Percentiles rank a stretch among this genome's conserved stretches.
These are phyloP conservation scores for Staphylotrichum tortipilum DNA, from an alignment of 495 filamentous ascomycete genomes.

Conservation along the genomic window DNA sequence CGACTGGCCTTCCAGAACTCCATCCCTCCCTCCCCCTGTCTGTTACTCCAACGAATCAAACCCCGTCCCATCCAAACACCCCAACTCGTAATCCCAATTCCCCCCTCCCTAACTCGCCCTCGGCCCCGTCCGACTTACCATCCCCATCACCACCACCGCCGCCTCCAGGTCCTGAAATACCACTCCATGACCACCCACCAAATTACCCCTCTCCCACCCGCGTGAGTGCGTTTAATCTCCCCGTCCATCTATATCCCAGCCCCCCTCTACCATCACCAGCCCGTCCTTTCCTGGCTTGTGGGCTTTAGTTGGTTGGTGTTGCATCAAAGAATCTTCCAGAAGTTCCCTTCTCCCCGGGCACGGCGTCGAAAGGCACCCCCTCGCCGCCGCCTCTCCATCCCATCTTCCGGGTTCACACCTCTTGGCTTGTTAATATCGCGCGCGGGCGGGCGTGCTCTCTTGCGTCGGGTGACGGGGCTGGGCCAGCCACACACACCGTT, in stretches of 20 bases:
- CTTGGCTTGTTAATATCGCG: slow-evolving; percentile 18
- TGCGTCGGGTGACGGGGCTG: slow-evolving; percentile 3
- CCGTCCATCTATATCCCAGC: not conserved
- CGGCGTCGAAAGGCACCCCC: not conserved
- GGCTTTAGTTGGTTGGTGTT: no score
- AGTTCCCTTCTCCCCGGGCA: not conserved
- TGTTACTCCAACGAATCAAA: not conserved
- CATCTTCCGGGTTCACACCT: slow-evolving; percentile 24
- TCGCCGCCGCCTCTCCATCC: slow-evolving; percentile 1
- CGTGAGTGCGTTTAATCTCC: slow-evolving; percentile 4
- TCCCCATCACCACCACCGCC: no score
- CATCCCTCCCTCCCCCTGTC: not conserved
- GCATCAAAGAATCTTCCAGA: slow-evolving; percentile 9
- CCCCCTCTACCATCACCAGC: not conserved
- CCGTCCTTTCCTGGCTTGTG: no score
- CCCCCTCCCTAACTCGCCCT: not conserved
- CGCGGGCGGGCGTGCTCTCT: no score
- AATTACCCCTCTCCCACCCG: not conserved
- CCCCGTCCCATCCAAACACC: no score
- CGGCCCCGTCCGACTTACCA: no score
- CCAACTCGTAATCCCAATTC: slow-evolving; percentile 4
- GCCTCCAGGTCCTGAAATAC: slow-evolving; percentile 2
- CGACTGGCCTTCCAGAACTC: not conserved
- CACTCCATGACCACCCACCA: not conserved
- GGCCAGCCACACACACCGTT: no score